Evolutionary conservation across 345 rosid species (phyloP), one percentile per base, ranked within the genome.

Genomic region (Brassica carinata): DNA sequence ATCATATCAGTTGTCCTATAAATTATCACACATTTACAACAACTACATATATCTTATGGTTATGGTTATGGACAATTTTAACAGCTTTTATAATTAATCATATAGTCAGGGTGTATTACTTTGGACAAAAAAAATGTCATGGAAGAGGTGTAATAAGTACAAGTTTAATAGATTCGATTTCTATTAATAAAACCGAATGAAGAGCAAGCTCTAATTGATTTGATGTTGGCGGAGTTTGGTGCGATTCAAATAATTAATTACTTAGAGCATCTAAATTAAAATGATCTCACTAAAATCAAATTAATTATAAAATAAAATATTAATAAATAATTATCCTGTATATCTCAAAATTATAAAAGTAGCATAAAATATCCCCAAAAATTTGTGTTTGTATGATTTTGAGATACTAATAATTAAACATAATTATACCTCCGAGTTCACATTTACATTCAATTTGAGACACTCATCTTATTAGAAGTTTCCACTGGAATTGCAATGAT

Each of bases 161-260:
- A 78, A 36, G 77, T 72, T 65, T 59, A 30, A 61, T 13, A 30
- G 64, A 67, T 73, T 79, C 38, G 9, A 8, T 23, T 27, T 55
- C 51, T 17, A 5, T 53, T 9, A 72, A 30, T 13, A 57, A 36
- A 27, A 7, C 3, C 4, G 2, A 72, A 38, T 38, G 8, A 23
- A 23, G 26, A 23, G 26, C 26, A 23, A 23, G 26, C 26, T 23
- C 26, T 23, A 38, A 38, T 34, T 72, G 57, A 48, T 64, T 34
- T 38, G 11, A 8, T 71, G 69, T 33, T 63, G 8, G 10, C 4
- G 17, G 13, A 72, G 67, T 72, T 78, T 78, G 81, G 67, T 77
- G 36, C 27, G 62, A 27, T 33, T 23, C 61, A 45, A 8, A 2
- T 40, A 36, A 5, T 17, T 10, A 68, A 2, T n/a, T 53, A 53